Evolutionary conservation across 148 eudicot species (phyloP).

Genomic region (Cornus kousa): DNA sequence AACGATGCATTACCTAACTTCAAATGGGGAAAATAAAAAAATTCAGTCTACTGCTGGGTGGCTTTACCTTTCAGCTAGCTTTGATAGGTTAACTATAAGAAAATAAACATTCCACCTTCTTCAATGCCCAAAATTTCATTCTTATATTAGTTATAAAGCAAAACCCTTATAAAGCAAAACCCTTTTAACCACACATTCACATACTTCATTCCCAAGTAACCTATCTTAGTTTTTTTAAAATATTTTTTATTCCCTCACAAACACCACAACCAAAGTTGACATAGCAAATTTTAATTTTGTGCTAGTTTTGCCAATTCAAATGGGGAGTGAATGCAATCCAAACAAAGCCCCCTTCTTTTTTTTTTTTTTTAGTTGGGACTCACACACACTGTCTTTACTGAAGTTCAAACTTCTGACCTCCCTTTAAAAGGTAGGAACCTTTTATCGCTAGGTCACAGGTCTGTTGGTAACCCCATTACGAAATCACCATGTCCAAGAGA

Average conservation of each 20-base stretch:
- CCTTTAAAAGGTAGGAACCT: too few relatives aligned
- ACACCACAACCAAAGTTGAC: too few relatives aligned
- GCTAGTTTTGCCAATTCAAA: slow-evolving; percentile 5
- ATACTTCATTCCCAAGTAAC: background rate
- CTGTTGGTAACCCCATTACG: slow-evolving; percentile 28
- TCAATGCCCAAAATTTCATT: background rate
- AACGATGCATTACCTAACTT: too few relatives aligned
- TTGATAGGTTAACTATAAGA: slow-evolving; percentile 6
- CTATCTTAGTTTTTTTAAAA: background rate
- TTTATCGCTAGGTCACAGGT: too few relatives aligned
- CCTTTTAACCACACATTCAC: slow-evolving; percentile 8
- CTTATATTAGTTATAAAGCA: slow-evolving; percentile 12
- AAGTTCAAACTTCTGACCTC: too few relatives aligned
- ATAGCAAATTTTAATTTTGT: too few relatives aligned
- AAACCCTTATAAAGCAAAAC: slow-evolving; percentile 21
- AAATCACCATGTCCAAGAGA: slow-evolving; percentile 41
- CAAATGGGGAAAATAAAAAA: too few relatives aligned
- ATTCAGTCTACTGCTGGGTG: background rate
- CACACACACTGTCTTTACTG: too few relatives aligned
- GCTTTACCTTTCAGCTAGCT: background rate
- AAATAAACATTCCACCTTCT: slow-evolving; percentile 18
- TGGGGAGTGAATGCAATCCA: slow-evolving; percentile 29
- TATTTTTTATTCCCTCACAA: background rate
- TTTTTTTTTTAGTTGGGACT: too few relatives aligned
- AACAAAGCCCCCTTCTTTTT: too few relatives aligned